Base-by-base conservation (phyloP, 2,329 filamentous ascomycete species). In the Cordyceps sp. region DNA sequence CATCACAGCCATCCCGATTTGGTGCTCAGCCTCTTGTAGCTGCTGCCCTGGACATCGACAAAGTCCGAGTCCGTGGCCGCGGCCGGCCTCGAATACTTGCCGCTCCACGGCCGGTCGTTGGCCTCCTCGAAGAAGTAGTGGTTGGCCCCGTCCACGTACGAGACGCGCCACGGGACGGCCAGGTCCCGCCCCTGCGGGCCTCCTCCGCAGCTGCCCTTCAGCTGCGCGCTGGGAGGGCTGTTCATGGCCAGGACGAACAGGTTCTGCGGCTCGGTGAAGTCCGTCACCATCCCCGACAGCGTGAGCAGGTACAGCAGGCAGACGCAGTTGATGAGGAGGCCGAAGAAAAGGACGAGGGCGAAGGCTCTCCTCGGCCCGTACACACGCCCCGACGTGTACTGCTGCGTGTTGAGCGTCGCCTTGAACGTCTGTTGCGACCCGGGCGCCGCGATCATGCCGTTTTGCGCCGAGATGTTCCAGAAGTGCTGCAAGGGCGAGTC, bases 251-350 rank as follows among this genome's bases (percentile, higher is more conserved):
- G 53, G 0, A 73, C 61, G 43, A 86, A 85, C 3, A 85, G 55
- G 45, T 85, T 85, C 33, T 77, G 71, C 1, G 80, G 78, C 44
- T 88, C 80, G 0, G 74, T 80, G 45, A 79, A 85, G 54, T 88
- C 82, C 1, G 78, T 85, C 7, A 88, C 69, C 16, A 82, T 64
- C 1, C 70, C 69, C 0, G n/a, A n/a, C 58, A 57, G 6, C 57
- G 47, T 39, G 65, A 59, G 29, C 68, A 77, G 48, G 52, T 83
- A 84, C 3, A 57, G 44, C 1, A 83, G 55, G 35, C 77, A 79
- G 25, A 76, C 56, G 18, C 75, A 36, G 46, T 81, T 85, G 42
- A 79, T 69, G 17, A 69, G 39, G 43, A 84, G 80, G 2, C 80
- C 73, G 12, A 73, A 52, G 2, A 65, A 45, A 0, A 88, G 65